Conservation (phyloP, 129 eudicot genomes). For the Centaurea solstitialis region DNA sequence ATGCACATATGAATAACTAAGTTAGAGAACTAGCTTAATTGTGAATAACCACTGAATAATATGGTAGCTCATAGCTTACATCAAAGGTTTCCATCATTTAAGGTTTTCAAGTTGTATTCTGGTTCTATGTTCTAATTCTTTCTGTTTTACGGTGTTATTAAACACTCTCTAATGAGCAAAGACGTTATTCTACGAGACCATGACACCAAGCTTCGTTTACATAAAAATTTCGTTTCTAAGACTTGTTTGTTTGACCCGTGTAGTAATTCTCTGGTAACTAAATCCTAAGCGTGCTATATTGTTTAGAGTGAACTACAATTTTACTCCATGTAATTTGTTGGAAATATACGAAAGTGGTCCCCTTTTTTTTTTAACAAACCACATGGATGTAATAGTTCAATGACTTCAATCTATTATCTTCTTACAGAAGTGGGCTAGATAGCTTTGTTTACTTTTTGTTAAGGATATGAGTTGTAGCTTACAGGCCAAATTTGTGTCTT, state of each 20-base stretch:
- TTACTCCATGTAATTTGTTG: not conserved
- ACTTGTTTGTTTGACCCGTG: not conserved
- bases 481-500: not conserved
- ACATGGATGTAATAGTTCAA: not conserved
- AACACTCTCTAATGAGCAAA: slow-evolving; percentile 6
- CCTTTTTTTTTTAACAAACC: not conserved
- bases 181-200: not conserved
- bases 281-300: not conserved
- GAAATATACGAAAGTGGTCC: not conserved
- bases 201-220: slow-evolving; percentile 8
- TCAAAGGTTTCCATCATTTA: slow-evolving; percentile 10
- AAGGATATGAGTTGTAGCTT: not conserved
- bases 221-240: not conserved
- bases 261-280: not conserved
- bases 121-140: not conserved
- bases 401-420: not conserved
- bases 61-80: too few species aligned
- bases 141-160: not conserved
- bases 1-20: slow-evolving; percentile 9
- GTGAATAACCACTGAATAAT: slow-evolving; percentile 21
- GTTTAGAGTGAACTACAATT: not conserved
- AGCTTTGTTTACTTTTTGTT: not conserved
- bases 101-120: not conserved
- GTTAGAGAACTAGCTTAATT: slow-evolving; percentile 9
- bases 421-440: not conserved